Conservation (phyloP, 2,329 filamentous ascomycete species). For the Phoma herbarum region DNA sequence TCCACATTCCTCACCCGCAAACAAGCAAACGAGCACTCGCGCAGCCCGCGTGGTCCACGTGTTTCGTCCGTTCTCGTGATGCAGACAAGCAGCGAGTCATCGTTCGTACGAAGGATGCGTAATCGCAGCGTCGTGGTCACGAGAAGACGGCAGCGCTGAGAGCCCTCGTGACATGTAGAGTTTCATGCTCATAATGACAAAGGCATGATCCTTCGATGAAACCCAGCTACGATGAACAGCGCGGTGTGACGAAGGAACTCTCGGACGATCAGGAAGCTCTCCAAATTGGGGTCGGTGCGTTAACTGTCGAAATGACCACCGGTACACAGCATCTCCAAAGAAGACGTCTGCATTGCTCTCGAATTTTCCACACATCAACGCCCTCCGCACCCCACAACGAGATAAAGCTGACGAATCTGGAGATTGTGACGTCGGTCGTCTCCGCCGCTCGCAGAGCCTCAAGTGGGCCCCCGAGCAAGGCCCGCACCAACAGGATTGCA, state of each 20-base stretch:
- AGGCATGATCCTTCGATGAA: neutral
- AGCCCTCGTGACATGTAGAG: neutral
- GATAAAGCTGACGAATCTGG: conserved; percentile 11
- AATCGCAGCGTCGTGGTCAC: neutral
- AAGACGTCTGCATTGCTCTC: neutral
- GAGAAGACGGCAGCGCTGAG: neutral
- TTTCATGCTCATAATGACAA: conserved; percentile 1
- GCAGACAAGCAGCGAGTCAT: neutral
- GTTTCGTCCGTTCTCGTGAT: conserved; percentile 3
- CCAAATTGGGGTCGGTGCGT: neutral
- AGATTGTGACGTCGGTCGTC: conserved; percentile 15
- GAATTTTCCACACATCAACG: neutral
- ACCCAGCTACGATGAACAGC: neutral
- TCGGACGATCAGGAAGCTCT: neutral
- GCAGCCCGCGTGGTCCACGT: neutral
- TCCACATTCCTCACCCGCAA: conserved; percentile 9
- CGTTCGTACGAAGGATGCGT: conserved; percentile 9
- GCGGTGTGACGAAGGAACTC: neutral
- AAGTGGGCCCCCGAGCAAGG: conserved; percentile 5
- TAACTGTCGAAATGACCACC: neutral
- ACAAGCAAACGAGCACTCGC: neutral
- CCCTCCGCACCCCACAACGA: conserved; percentile 5
- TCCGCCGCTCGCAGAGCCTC: conserved; percentile 11
- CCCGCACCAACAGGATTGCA: conserved; percentile 16
- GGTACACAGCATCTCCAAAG: neutral